Percentiles rank a stretch among this genome's conserved stretches.
phyloP scores from a whole-genome alignment of 176 grass and related monocot species.

The Tillandsia leiboldiana region DNA sequence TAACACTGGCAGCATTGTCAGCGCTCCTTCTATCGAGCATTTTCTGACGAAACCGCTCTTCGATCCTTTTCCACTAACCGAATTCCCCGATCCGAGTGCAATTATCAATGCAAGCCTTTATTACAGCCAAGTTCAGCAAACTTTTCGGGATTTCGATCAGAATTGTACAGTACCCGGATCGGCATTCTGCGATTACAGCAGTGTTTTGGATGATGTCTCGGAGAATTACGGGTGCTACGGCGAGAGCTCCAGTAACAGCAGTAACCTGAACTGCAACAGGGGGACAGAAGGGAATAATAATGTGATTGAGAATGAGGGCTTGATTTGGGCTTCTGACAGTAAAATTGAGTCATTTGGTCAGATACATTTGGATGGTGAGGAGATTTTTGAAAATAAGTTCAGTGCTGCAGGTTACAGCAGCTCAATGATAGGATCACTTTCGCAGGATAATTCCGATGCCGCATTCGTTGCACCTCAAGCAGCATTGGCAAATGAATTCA shows the following conservation, averaged over 20 bases:
- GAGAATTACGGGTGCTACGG: conserved; percentile 58
- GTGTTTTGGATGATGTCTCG: conserved; percentile 61
- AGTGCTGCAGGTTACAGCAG: conserved; percentile 9
- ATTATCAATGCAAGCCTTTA: conserved; percentile 13
- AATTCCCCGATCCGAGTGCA: conserved; percentile 35
- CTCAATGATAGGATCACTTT: conserved; percentile 30
- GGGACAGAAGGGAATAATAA: conserved; percentile 28
- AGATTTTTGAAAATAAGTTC: conserved; percentile 48
- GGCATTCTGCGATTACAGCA: conserved; percentile 52
- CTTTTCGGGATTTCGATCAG: background rate
- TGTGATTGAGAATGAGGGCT: conserved; percentile 31
- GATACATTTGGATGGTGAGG: conserved; percentile 28
- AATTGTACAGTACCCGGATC: conserved; percentile 11
- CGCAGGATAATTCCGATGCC: conserved; percentile 37
- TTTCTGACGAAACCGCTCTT: conserved; percentile 23
- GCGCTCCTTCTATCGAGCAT: background rate
- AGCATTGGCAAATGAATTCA: conserved; percentile 43
- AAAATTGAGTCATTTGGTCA: conserved; percentile 40
- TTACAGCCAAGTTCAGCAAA: conserved; percentile 15
- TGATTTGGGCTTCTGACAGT: conserved; percentile 58
- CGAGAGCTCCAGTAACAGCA: conserved; percentile 80
- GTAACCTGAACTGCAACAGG: conserved; percentile 53
- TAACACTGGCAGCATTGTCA: background rate
- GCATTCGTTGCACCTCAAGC: conserved; percentile 46
- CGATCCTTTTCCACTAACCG: conserved; percentile 54